These are phyloP conservation scores for Globisporangium splendens DNA, from an alignment of 352 stramenopile genomes.

Conservation along the genomic window DNA sequence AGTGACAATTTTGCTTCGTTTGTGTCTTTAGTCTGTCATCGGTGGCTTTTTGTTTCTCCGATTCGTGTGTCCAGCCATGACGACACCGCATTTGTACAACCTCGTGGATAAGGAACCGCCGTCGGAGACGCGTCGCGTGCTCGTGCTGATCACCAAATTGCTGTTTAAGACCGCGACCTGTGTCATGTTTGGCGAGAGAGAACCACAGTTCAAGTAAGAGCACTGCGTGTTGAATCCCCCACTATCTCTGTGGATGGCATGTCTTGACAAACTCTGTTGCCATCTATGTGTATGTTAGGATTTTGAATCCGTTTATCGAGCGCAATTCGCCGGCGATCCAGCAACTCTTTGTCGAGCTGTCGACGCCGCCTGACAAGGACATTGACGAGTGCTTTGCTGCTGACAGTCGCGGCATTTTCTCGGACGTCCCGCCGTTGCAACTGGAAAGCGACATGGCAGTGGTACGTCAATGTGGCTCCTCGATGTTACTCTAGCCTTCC, in stretches of 20 bases:
- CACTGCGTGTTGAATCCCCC: constrained; percentile 10
- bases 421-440: constrained; percentile 48
- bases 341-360: constrained; percentile 71
- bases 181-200: constrained; percentile 81
- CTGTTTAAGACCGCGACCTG: constrained; percentile 87
- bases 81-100: constrained; percentile 80
- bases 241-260: not conserved
- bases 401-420: constrained; percentile 75
- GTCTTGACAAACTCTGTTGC: not conserved
- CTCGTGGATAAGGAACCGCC: constrained; percentile 69
- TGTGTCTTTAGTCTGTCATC: constrained; percentile 58
- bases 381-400: constrained; percentile 75
- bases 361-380: constrained; percentile 50
- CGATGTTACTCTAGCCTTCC: no score
- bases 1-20: constrained; percentile 5
- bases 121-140: constrained; percentile 67
- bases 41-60: constrained; percentile 86
- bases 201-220: constrained; percentile 82
- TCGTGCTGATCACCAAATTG: constrained; percentile 88
- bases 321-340: constrained; percentile 76
- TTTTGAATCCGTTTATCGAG: constrained; percentile 87
- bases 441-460: constrained; percentile 53
- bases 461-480: constrained; percentile 22
- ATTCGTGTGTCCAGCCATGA: constrained; percentile 87
- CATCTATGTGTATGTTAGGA: constrained; percentile 20